Base-by-base conservation (phyloP, 768 basidiomycete genomes). In the Boletus barrowsii region DNA sequence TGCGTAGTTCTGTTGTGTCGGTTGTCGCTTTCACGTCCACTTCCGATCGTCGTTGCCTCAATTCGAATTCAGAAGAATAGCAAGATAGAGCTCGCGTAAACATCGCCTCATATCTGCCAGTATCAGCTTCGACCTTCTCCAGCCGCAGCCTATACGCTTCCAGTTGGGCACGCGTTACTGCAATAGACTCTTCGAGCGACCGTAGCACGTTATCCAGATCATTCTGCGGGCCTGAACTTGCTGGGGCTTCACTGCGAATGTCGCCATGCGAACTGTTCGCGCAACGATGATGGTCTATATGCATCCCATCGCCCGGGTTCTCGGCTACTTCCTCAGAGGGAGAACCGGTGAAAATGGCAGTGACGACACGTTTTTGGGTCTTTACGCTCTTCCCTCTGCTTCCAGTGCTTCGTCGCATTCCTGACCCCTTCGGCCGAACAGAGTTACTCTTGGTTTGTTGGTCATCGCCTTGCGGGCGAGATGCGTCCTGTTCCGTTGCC, bases 321-420 rank as follows among this genome's bases (percentile, higher is more conserved):
- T 42, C 40, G 22, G 33, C 20, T 13, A 5, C 42, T 14, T 35
- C 44, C 15, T 56, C 50, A 1, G 60, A 14, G 8, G 35, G 22
- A 36, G 54, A 42, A 14, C 62, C 70, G 2, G 68, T 64, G 15
- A 69, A 69, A 35, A 71, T 68, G 42, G 68, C 68, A 8, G 70
- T 72, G 43, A 69, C 59, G 0, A 69, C 56, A 7, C 68, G 62
- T 13, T 60, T 59, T 42, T 55, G 60, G 20, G 22, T 39, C 37
- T 53, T 54, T 3, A 39, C 26, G 35, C 48, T 42, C 53, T 54
- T 63, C 14, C 49, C 41, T 37, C 33, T 40, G 48, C 44, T 49
- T 42, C 61, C 45, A 7, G 56, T 57, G 15, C 46, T 57, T 41
- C 52, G 45, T 11, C 53, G 52, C 18, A 1, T 10, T 10, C 26